These are phyloP conservation scores for Harrya chromipes DNA, from an alignment of 768 basidiomycete genomes.

Conservation along the genomic window DNA sequence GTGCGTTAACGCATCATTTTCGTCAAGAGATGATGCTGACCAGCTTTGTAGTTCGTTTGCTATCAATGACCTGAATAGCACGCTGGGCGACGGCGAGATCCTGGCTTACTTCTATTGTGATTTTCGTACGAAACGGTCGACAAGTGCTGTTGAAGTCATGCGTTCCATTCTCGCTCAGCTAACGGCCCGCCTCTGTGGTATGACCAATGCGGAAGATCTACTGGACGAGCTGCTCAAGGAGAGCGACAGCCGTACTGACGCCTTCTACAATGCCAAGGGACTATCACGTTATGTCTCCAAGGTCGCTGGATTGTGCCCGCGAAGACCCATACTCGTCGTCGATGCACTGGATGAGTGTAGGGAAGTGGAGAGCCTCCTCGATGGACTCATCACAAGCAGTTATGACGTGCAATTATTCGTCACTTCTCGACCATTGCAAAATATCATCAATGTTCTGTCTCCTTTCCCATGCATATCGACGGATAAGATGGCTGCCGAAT, in stretches of 20 bases:
- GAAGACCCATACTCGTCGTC: slow-evolving; percentile 9
- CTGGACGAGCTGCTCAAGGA: slow-evolving; percentile 8
- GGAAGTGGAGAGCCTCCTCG: slow-evolving; percentile 7
- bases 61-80: neutral
- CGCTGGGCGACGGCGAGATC: neutral
- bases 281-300: neutral
- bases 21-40: neutral
- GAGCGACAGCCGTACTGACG: neutral
- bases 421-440: slow-evolving; percentile 8
- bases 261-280: slow-evolving; percentile 1
- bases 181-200: neutral
- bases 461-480: slow-evolving; percentile 8
- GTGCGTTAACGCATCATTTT: neutral
- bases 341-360: slow-evolving; percentile 25
- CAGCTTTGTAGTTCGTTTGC: slow-evolving; percentile 5
- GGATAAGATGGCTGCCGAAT: neutral
- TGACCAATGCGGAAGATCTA: neutral
- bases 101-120: slow-evolving; percentile 21
- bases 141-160: slow-evolving; percentile 11
- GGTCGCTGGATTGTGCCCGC: neutral
- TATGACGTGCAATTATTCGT: slow-evolving; percentile 2
- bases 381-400: neutral
- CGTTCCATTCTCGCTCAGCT: slow-evolving; percentile 22
- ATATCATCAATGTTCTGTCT: slow-evolving; percentile 1
- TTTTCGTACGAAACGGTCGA: slow-evolving; percentile 5